Conservation (phyloP, 2,329 filamentous ascomycete genomes). For the Penicillium sp. region DNA sequence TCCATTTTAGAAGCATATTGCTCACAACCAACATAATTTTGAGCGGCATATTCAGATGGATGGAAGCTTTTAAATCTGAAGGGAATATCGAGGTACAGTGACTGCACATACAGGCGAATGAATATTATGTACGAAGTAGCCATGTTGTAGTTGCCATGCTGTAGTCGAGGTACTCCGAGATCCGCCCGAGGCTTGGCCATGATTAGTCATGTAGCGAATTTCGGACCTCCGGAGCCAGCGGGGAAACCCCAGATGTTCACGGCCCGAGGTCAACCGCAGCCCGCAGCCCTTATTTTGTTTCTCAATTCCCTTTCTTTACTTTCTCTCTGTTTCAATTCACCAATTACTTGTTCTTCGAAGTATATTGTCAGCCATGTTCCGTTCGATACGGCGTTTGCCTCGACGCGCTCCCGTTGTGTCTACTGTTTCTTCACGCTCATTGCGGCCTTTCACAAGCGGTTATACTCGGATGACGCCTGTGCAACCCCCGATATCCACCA, state of each 20-base stretch:
- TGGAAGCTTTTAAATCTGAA: rapidly evolving
- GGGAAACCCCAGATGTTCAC: slow-evolving; percentile 11
- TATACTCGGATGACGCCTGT: slow-evolving; percentile 56
- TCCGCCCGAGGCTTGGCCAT: no score
- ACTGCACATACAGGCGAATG: background rate
- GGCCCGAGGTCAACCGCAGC: slow-evolving; percentile 8
- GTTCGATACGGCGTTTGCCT: slow-evolving; percentile 36
- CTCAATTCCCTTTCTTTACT: background rate
- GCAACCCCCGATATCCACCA: slow-evolving; percentile 59
- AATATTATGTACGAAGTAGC: background rate
- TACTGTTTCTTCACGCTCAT: slow-evolving; percentile 23
- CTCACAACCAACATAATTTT: background rate
- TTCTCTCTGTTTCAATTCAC: background rate
- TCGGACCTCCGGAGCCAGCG: slow-evolving; percentile 1
- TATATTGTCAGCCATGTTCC: slow-evolving; percentile 30
- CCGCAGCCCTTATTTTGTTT: background rate
- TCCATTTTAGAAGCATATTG: background rate
- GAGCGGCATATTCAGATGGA: no score
- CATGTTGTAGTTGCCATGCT: background rate
- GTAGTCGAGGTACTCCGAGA: background rate
- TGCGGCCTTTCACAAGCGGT: slow-evolving; percentile 38
- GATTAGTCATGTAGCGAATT: slow-evolving; percentile 4
- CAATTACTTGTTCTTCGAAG: background rate
- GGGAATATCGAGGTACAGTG: no score
- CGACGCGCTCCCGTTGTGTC: slow-evolving; percentile 28